These are phyloP conservation scores for Boletellus sp. DNA, from an alignment of 768 basidiomycete genomes.

Conservation along the genomic window DNA sequence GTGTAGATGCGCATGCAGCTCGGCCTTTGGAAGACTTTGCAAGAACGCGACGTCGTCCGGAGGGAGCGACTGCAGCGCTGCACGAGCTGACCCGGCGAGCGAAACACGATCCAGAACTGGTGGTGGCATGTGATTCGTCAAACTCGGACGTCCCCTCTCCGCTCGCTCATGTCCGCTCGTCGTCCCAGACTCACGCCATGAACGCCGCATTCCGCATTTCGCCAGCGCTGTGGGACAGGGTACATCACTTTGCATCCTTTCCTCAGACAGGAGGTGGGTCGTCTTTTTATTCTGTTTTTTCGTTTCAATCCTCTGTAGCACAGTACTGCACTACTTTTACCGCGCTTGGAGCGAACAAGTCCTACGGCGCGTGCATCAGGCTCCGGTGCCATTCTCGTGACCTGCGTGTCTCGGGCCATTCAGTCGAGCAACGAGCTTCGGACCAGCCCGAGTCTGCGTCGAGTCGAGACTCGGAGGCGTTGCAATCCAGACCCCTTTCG, in stretches of 20 bases:
- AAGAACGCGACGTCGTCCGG: constrained; percentile 56
- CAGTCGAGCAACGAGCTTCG: too few relatives aligned
- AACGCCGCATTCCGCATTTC: constrained; percentile 63
- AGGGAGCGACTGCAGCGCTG: constrained; percentile 53
- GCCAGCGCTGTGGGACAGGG: constrained; percentile 79
- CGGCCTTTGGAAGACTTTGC: constrained; percentile 67
- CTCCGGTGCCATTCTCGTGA: too few relatives aligned
- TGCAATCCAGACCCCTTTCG: neutral
- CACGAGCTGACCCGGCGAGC: constrained; percentile 34
- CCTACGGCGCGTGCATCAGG: too few relatives aligned
- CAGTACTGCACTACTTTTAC: too few relatives aligned
- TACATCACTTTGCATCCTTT: constrained; percentile 87
- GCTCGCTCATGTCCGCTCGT: neutral
- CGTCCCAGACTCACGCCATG: constrained; percentile 25
- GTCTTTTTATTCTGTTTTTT: neutral
- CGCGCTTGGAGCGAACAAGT: too few relatives aligned
- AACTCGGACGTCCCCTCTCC: neutral
- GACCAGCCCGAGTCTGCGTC: too few relatives aligned
- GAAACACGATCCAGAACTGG: neutral
- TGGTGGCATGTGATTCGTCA: constrained; percentile 15
- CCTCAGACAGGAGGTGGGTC: constrained; percentile 85
- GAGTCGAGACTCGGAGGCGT: neutral
- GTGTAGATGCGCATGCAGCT: constrained; percentile 83
- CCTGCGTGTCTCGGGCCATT: too few relatives aligned
- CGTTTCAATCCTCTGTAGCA: too few relatives aligned